phyloP scores from a whole-genome alignment of 495 filamentous ascomycete genomes.

The Trichoderma erinaceum region DNA sequence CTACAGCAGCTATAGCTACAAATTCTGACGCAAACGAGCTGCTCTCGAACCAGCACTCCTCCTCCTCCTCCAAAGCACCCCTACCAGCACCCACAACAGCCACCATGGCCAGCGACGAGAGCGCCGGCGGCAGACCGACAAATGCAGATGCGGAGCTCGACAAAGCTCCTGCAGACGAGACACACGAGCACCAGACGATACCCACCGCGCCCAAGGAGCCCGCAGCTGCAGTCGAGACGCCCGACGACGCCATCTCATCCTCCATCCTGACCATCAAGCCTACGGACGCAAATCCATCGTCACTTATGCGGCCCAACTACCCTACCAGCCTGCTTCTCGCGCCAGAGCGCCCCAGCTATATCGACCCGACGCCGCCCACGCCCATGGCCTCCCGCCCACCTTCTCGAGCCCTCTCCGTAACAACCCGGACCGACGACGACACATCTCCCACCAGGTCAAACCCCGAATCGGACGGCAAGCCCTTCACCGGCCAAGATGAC shows the following conservation, averaged over 20 bases:
- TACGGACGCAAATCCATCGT: background rate
- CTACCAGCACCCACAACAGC: background rate
- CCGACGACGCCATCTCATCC: background rate
- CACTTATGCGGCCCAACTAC: conserved; percentile 5
- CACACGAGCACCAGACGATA: background rate
- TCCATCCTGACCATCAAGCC: conserved; percentile 5
- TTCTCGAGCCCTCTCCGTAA: conserved; percentile 45
- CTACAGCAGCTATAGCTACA: background rate
- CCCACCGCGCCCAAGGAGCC: background rate
- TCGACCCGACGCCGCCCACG: conserved; percentile 59
- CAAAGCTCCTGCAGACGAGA: background rate
- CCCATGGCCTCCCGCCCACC: conserved; percentile 43
- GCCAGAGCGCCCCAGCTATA: conserved; percentile 43
- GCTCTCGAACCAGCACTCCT: background rate
- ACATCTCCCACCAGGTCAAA: conserved; percentile 54
- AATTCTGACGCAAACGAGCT: background rate
- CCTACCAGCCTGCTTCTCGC: conserved; percentile 33
- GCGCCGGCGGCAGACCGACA: background rate
- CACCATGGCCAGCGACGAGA: background rate
- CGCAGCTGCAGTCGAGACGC: background rate
- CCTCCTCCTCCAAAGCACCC: background rate
- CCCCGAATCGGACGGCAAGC: conserved; percentile 48
- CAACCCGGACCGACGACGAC: conserved; percentile 30
- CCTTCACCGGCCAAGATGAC: conserved; percentile 47
- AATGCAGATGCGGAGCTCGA: background rate